phyloP scores from a whole-genome alignment of 1,139 yeast species.

The Casaregolazyma lundiana region DNA sequence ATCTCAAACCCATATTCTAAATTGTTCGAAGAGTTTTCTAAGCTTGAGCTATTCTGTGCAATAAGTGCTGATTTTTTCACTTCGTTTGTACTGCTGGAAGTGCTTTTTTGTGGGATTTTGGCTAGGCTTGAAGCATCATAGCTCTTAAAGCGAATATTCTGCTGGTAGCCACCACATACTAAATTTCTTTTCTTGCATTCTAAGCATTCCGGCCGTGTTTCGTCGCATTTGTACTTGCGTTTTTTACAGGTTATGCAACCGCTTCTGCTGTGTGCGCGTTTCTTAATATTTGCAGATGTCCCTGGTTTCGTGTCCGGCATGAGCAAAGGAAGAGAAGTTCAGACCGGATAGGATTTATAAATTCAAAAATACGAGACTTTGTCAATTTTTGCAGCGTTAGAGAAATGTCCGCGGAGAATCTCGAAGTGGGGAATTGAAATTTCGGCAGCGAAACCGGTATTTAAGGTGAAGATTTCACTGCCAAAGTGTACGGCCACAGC shows the following conservation, averaged over 20 bases:
- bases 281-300: neutral
- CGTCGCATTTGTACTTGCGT: constrained; percentile 55
- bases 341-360: no score
- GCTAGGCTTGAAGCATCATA: constrained; percentile 32
- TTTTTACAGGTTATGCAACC: constrained; percentile 58
- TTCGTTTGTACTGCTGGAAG: neutral
- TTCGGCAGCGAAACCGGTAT: no score
- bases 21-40: no score
- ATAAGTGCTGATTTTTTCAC: neutral
- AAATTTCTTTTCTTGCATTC: constrained; percentile 40
- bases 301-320: neutral
- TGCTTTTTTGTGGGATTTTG: neutral
- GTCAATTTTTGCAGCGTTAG: no score
- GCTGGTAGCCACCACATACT: constrained; percentile 60
- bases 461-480: no score
- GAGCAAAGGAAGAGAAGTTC: no score
- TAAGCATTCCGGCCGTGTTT: constrained; percentile 51
- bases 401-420: no score
- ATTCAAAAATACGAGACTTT: no score
- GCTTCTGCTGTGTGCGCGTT: constrained; percentile 7
- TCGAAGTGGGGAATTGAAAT: no score
- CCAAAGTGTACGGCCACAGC: neutral
- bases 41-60: neutral
- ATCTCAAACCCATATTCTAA: no score
- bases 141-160: constrained; percentile 59